Evolutionary conservation across 78 protist species (phyloP).

Genomic region (Dictyostelium intermedium): DNA sequence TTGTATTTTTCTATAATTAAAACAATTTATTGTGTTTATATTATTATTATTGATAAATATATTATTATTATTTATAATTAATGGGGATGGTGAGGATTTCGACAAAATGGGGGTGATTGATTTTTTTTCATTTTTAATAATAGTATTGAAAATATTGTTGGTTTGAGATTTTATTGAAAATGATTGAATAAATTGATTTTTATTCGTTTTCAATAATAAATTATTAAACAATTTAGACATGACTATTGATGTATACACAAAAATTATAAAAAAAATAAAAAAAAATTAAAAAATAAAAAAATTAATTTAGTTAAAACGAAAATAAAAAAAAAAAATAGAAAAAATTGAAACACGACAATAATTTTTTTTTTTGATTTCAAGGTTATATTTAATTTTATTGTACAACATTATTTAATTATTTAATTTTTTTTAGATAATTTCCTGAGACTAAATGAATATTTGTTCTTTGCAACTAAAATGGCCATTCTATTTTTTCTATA

Average conservation of each 20-base stretch:
- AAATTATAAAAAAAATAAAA: no score
- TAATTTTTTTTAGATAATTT: neutral
- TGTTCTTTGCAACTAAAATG: neutral
- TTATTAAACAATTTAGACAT: neutral
- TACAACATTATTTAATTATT: neutral
- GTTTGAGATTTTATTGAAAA: neutral
- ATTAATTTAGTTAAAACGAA: neutral
- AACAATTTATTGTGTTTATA: neutral
- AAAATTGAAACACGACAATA: neutral
- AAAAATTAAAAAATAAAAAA: neutral
- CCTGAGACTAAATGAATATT: neutral
- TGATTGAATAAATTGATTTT: neutral
- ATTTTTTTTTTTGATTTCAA: no score
- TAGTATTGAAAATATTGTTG: neutral
- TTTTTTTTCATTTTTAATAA: neutral
- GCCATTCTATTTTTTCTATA: neutral
- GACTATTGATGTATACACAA: neutral
- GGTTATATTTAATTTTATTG: no score
- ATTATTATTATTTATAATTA: neutral
- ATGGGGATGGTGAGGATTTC: neutral
- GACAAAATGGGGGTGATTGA: neutral
- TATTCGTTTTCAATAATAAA: neutral
- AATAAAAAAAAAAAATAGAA: neutral
- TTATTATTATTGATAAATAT: neutral
- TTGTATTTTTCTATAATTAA: neutral